Conservation (phyloP, 2,329 filamentous ascomycete genomes). For the Colletotrichum tanaceti region DNA sequence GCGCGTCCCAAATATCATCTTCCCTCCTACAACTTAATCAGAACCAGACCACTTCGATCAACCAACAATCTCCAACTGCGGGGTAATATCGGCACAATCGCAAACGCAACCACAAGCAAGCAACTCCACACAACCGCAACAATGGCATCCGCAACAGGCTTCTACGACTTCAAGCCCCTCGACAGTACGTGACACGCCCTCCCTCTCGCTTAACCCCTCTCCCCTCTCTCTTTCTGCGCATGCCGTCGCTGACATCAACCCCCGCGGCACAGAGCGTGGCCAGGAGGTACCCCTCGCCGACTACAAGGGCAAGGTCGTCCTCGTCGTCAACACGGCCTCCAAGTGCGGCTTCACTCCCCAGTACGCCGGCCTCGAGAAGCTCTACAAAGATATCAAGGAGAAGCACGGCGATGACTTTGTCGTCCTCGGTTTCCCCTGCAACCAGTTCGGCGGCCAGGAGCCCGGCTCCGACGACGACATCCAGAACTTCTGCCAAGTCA, state of each 20-base stretch:
- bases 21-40: conserved; percentile 1
- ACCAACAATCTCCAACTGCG: conserved; percentile 30
- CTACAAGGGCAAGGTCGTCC: conserved; percentile 91
- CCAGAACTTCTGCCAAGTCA: conserved; percentile 87
- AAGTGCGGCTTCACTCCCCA: conserved; percentile 99
- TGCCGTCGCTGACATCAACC: neutral
- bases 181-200: conserved; percentile 71
- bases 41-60: neutral
- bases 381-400: conserved; percentile 82
- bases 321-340: conserved; percentile 97
- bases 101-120: conserved; percentile 6
- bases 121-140: conserved; percentile 31
- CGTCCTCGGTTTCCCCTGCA: conserved; percentile 97
- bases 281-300: conserved; percentile 74
- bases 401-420: conserved; percentile 80
- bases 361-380: conserved; percentile 87
- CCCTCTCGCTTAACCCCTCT: neutral
- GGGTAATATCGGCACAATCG: conserved; percentile 12
- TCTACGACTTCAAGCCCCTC: conserved; percentile 87
- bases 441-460: conserved; percentile 94
- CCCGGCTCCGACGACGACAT: conserved; percentile 85
- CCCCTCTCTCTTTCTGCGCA: conserved; percentile 4
- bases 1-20: neutral
- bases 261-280: conserved; percentile 72
- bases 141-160: conserved; percentile 60